Conservation (phyloP, 2,329 filamentous ascomycete genomes). For the Monilinia fructicola region DNA sequence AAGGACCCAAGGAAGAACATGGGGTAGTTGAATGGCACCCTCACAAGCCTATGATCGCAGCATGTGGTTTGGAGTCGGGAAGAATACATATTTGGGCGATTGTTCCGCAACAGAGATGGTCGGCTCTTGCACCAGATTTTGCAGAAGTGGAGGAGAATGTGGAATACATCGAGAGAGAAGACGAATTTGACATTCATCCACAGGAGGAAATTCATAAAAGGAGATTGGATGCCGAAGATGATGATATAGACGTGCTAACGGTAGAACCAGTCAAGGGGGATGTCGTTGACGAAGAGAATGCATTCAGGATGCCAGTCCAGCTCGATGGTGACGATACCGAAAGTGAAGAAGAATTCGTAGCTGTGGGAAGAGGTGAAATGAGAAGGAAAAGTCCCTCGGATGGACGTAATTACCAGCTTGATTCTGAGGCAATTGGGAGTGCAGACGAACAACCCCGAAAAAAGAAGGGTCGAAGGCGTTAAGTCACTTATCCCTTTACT, state of each 20-base stretch:
- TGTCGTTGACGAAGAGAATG: conserved; percentile 53
- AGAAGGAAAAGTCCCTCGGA: conserved; percentile 79
- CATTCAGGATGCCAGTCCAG: conserved; percentile 92
- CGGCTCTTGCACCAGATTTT: conserved; percentile 93
- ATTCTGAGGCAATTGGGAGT: conserved; percentile 47
- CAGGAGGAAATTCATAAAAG: conserved; percentile 92
- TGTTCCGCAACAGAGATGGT: conserved; percentile 94
- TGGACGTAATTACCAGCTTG: conserved; percentile 64
- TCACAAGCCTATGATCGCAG: conserved; percentile 78
- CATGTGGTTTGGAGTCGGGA: conserved; percentile 88
- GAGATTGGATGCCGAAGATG: conserved; percentile 86
- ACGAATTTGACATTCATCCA: conserved; percentile 97
- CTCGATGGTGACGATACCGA: conserved; percentile 91
- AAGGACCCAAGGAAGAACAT: conserved; percentile 94
- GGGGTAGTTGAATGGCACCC: conserved; percentile 98
- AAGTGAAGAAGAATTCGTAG: conserved; percentile 83
- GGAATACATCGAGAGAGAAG: conserved; percentile 91
- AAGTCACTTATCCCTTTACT: neutral
- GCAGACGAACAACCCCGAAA: conserved; percentile 43
- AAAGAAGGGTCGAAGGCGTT: conserved; percentile 33
- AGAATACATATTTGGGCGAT: conserved; percentile 96
- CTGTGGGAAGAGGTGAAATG: conserved; percentile 75
- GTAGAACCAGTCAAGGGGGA: conserved; percentile 65
- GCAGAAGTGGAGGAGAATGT: conserved; percentile 97
- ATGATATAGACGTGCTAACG: conserved; percentile 86